A percentile compares a stretch with the other conserved stretches of the same genome.
phyloP scores from a whole-genome alignment of 176 grass and related monocot genomes.

The Aegilops longissima region DNA sequence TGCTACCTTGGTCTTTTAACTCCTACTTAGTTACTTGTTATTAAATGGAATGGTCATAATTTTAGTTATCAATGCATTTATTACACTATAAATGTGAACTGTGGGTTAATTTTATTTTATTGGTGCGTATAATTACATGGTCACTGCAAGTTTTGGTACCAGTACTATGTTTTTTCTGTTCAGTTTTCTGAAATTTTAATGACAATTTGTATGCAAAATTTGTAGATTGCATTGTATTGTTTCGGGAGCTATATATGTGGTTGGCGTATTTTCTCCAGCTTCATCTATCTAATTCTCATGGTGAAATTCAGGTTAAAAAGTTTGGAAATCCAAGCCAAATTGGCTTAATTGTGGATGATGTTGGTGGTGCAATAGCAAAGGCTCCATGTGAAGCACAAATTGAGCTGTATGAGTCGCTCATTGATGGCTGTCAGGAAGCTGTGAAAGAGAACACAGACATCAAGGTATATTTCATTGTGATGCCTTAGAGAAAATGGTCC shows the following conservation, averaged over 20 bases:
- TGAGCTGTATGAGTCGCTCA: conserved; percentile 86
- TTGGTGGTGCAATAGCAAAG: conserved; percentile 76
- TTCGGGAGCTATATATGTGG: conserved; percentile 8
- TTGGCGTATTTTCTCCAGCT: not conserved
- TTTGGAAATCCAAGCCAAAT: conserved; percentile 92
- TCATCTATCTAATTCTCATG: conserved; percentile 20
- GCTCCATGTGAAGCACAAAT: conserved; percentile 68
- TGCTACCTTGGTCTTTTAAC: not conserved
- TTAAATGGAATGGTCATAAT: not conserved
- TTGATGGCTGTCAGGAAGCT: conserved; percentile 94
- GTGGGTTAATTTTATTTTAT: not conserved
- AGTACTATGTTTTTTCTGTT: not conserved
- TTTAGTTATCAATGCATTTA: not conserved
- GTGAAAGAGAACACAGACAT: conserved; percentile 76
- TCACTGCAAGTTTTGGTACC: not conserved
- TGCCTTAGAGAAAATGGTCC: not conserved
- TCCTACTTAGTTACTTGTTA: not conserved
- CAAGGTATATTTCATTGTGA: conserved; percentile 54
- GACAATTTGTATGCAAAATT: not conserved
- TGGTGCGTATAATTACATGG: not conserved
- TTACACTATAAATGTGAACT: not conserved
- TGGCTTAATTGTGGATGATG: conserved; percentile 73
- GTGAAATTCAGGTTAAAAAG: conserved; percentile 77
- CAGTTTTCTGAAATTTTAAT: not conserved
- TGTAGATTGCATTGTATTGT: conserved; percentile 20